Evolutionary conservation across 1,284 basidiomycete genomes (phyloP).

Genomic region (Stygiomarasmius scandens): DNA sequence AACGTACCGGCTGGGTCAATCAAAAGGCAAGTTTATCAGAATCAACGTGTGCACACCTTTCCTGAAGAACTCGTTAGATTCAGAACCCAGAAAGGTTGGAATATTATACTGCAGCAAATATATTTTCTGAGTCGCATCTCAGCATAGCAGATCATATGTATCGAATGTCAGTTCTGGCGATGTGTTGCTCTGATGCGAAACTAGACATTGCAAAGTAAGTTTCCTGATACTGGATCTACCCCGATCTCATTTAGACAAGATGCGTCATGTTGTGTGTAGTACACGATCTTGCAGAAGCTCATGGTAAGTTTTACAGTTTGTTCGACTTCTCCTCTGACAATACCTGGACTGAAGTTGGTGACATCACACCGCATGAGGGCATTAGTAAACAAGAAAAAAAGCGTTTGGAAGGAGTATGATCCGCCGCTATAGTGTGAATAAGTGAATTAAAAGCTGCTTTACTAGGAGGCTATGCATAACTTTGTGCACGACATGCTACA

Average conservation of each 20-base stretch:
- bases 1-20: conserved; percentile 93
- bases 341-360: conserved; percentile 66
- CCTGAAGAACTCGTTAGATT: conserved; percentile 49
- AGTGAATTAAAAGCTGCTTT: not conserved
- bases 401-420: conserved; percentile 67
- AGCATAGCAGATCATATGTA: conserved; percentile 99
- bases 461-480: conserved; percentile 87
- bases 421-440: not conserved
- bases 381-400: conserved; percentile 84
- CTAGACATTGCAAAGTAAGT: conserved; percentile 80
- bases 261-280: conserved; percentile 90
- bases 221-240: not conserved
- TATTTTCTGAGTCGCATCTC: conserved; percentile 10
- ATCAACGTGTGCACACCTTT: not conserved
- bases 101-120: conserved; percentile 12
- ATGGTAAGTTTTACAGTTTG: conserved; percentile 47
- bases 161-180: conserved; percentile 90
- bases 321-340: not conserved
- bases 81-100: conserved; percentile 76
- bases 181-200: conserved; percentile 73
- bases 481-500: conserved; percentile 92
- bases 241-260: conserved; percentile 42
- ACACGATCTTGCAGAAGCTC: conserved; percentile 96
- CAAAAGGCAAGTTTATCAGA: conserved; percentile 57
- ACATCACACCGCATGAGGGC: conserved; percentile 90